A percentile compares a stretch with the other conserved stretches of the same genome.
phyloP scores from a whole-genome alignment of 805 yeast genomes.

The Candida argentea region DNA sequence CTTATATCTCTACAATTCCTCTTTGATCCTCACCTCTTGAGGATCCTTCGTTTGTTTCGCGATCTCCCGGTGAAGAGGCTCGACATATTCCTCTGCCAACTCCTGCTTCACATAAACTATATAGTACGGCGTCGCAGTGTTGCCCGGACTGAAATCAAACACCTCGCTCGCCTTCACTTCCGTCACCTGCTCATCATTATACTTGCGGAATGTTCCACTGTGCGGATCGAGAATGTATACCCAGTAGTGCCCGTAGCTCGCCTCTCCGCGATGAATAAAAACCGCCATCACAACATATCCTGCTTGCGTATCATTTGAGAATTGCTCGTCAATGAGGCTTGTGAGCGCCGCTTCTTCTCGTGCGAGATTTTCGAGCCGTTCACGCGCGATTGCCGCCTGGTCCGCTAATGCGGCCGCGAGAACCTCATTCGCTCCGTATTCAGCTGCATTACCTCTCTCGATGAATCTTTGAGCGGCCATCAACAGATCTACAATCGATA shows the following conservation, averaged over 20 bases:
- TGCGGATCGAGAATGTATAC: constrained; percentile 75
- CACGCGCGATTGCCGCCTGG: constrained; percentile 35
- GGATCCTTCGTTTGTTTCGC: too few species aligned
- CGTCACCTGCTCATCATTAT: constrained; percentile 91
- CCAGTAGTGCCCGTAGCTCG: constrained; percentile 97
- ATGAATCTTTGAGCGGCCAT: constrained; percentile 50
- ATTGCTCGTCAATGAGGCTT: constrained; percentile 42
- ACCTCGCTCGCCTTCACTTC: constrained; percentile 62
- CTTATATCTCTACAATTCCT: too few species aligned
- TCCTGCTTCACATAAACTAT: constrained; percentile 72
- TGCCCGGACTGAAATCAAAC: constrained; percentile 52
- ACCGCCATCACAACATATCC: constrained; percentile 85
- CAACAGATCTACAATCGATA: constrained; percentile 32
- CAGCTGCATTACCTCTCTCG: constrained; percentile 27
- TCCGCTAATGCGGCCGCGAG: constrained; percentile 35
- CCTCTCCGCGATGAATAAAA: constrained; percentile 92
- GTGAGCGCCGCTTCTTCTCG: constrained; percentile 36
- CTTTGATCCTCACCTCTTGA: too few species aligned
- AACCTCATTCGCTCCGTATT: too few species aligned
- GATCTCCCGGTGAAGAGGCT: constrained; percentile 50
- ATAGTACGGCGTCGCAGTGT: constrained; percentile 91
- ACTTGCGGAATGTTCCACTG: constrained; percentile 66
- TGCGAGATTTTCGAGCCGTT: constrained; percentile 38
- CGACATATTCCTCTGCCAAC: constrained; percentile 39
- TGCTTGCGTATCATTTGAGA: constrained; percentile 45